Percentiles rank a stretch among this genome's conserved stretches.
Evolutionary conservation across 306 rosid genomes (phyloP).

Genomic region (Vigna hirtella): DNA sequence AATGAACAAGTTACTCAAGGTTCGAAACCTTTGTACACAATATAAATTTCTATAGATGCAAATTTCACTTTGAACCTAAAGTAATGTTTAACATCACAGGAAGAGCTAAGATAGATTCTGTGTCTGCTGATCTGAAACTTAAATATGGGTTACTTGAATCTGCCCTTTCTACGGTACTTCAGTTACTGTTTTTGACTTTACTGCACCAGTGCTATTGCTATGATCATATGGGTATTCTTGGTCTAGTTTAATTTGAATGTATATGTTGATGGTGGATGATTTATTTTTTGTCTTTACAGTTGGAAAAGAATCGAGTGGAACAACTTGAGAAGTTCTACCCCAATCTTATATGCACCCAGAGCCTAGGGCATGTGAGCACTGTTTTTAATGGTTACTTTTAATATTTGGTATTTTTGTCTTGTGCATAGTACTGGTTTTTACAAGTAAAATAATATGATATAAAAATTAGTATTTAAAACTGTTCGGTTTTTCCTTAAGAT

Average conservation of each 20-base stretch:
- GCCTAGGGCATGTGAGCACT: conserved; percentile 83
- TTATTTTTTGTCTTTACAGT: conserved; percentile 61
- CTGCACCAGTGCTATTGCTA: conserved; percentile 4
- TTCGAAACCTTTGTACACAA: conserved; percentile 41
- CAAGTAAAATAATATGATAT: conserved; percentile 15
- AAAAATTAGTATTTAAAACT: conserved; percentile 18
- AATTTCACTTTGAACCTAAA: conserved; percentile 40
- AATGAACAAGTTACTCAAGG: conserved; percentile 77
- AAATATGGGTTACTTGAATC: conserved; percentile 78
- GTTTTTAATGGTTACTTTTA: conserved; percentile 36
- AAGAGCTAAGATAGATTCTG: conserved; percentile 67
- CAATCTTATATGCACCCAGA: conserved; percentile 88
- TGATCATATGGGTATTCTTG: conserved; percentile 13
- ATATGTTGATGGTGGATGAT: conserved; percentile 34
- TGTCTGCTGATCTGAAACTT: conserved; percentile 68
- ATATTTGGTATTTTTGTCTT: conserved; percentile 33
- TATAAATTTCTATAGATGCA: conserved; percentile 27
- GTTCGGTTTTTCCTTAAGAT: conserved; percentile 24
- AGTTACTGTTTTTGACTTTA: conserved; percentile 25
- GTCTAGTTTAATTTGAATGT: conserved; percentile 30
- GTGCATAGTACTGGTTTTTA: conserved; percentile 28
- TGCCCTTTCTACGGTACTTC: conserved; percentile 72
- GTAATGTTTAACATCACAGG: conserved; percentile 60
- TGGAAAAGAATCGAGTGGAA: conserved; percentile 80
- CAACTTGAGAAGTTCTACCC: conserved; percentile 92